These are phyloP conservation scores for Fusarium proliferatum DNA, from an alignment of 2,329 filamentous ascomycete genomes.

Conservation along the genomic window DNA sequence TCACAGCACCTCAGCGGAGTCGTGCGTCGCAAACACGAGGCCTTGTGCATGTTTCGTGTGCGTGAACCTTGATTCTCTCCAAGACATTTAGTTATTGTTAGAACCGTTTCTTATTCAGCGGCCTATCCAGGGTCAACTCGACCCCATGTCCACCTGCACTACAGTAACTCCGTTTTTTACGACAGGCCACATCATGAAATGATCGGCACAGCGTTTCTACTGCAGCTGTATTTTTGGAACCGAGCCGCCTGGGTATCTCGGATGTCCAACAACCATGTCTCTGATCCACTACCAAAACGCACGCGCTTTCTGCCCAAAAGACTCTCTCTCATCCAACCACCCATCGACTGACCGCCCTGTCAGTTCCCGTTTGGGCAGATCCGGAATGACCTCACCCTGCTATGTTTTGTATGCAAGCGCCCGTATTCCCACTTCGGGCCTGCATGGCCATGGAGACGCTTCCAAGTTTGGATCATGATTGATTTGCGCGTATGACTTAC, in stretches of 20 bases:
- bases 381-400: conserved; percentile 28
- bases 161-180: background rate
- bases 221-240: conserved; percentile 13
- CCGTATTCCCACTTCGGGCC: conserved; percentile 17
- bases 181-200: conserved; percentile 23
- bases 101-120: conserved; percentile 5
- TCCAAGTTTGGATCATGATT: conserved; percentile 12
- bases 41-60: conserved; percentile 19
- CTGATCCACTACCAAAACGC: background rate
- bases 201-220: conserved; percentile 1
- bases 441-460: conserved; percentile 3
- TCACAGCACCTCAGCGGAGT: conserved; percentile 20
- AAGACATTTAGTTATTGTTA: conserved; percentile 23
- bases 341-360: conserved; percentile 23
- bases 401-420: conserved; percentile 28
- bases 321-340: conserved; percentile 19
- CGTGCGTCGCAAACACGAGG: conserved; percentile 26
- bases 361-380: conserved; percentile 5
- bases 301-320: conserved; percentile 11
- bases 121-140: background rate
- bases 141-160: background rate
- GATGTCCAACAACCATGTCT: background rate
- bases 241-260: conserved; percentile 2
- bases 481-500: background rate
- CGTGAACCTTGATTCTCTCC: background rate